A percentile compares a stretch with the other conserved stretches of the same genome.
Evolutionary conservation across 306 rosid genomes (phyloP).

Genomic region (Myrica gale): DNA sequence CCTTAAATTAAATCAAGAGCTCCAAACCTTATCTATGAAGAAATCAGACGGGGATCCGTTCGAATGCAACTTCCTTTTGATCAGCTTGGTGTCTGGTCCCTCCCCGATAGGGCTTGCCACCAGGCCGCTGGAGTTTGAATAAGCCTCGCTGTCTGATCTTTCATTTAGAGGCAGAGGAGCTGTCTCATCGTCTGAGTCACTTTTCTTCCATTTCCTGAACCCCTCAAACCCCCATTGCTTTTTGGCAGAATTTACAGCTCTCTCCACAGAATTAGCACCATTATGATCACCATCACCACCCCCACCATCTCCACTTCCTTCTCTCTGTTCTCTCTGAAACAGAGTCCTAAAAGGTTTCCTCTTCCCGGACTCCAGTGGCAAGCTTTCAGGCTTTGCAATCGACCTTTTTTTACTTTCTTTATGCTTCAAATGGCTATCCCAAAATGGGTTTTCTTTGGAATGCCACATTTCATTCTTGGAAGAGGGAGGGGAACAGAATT

Average conservation of each 20-base stretch:
- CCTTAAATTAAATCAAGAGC: neutral
- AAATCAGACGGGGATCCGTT: conserved; percentile 79
- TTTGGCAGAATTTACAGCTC: conserved; percentile 46
- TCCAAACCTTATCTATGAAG: conserved; percentile 73
- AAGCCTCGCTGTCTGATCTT: conserved; percentile 55
- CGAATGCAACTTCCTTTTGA: conserved; percentile 66
- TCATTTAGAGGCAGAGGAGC: conserved; percentile 70
- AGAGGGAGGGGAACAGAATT: conserved; percentile 16
- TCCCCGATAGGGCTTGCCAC: conserved; percentile 47
- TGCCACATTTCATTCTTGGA: conserved; percentile 22
- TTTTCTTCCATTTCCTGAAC: conserved; percentile 76
- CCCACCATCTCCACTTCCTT: conserved; percentile 28
- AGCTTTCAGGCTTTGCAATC: conserved; percentile 61
- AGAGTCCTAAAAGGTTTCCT: conserved; percentile 69
- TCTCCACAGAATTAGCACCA: conserved; percentile 34
- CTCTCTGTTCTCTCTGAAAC: conserved; percentile 68
- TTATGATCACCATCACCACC: conserved; percentile 25
- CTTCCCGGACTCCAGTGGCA: conserved; percentile 43
- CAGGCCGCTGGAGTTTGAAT: conserved; percentile 30
- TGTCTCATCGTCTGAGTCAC: conserved; percentile 68
- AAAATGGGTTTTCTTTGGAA: conserved; percentile 39
- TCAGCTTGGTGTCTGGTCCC: conserved; percentile 58
- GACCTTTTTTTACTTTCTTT: conserved; percentile 41
- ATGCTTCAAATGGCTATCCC: conserved; percentile 33
- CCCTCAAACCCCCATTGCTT: conserved; percentile 78